Evolutionary conservation across 1,284 basidiomycete species (phyloP), one percentile per base, ranked within the genome.

Genomic region (Tilletia indica): DNA sequence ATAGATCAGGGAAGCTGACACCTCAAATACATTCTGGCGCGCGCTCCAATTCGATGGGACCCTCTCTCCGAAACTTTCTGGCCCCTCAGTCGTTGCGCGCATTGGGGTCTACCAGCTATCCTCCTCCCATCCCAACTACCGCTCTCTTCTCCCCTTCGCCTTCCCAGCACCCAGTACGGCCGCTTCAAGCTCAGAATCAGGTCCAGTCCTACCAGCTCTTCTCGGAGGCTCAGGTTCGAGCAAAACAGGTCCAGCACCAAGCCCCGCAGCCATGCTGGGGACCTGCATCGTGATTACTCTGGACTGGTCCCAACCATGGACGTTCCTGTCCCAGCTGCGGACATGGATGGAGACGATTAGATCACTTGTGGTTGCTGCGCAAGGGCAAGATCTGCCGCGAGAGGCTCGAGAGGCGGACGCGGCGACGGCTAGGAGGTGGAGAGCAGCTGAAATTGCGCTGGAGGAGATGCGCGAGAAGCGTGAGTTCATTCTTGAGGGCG

Each of bases 291-390:
- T 97, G 78, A 92, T 98, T 77, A 89, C 91, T 0, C 87, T 98
- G n/a, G 96, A 99, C 84, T 98, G 95, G 96, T 94, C 93, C 77
- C 89, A 89, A 77, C 96, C 96, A 0, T 94, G 92, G 89, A 89
- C 90, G 0, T 97, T 98, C 85, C 85, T 96, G 0, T 89, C 91
- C n/a, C 92, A 98, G 80, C 86, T 99, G 4, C 87, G 92, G 72
- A 89, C 87, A 58, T 98, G 96, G 96, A 86, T 98, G 63, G 85
- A 85, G 58, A 69, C 79, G 47, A 68, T 84, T 54, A 69, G 67
- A 49, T 70, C 73, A 64, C 73, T 77, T 0, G 56, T 78, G 3
- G 77, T 69, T 93, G 92, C 91, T 87, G 96, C 70, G 39, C 64
- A 67, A 70, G 74, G 70, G 56, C 70, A 75, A 68, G 72, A 21